A percentile compares a stretch with the other conserved stretches of the same genome.
Evolutionary conservation across 2,329 filamentous ascomycete genomes (phyloP).

Genomic region (Tolypocladium guangdongense): DNA sequence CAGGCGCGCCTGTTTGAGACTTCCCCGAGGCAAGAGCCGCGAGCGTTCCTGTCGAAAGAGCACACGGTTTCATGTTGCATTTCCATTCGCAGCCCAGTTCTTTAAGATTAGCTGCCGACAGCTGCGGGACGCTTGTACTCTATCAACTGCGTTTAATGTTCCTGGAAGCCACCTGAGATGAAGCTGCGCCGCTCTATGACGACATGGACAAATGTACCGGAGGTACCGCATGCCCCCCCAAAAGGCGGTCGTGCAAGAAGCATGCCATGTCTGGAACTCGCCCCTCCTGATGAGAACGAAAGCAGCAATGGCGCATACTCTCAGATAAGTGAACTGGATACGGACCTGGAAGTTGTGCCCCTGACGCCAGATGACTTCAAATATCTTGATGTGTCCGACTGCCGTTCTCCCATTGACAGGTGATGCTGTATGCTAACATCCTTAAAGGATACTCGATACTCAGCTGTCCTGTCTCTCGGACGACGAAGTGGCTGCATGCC

Average conservation of each 20-base stretch:
- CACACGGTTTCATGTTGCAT: neutral
- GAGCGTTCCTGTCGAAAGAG: too few species aligned
- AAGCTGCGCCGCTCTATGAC: neutral
- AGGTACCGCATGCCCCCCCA: neutral
- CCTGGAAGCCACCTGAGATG: neutral
- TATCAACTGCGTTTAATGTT: neutral
- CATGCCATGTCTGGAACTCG: neutral
- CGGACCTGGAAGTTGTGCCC: neutral
- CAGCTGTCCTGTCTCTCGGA: neutral
- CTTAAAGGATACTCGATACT: constrained; percentile 10
- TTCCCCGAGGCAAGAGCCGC: neutral
- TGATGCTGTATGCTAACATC: neutral
- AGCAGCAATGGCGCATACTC: too few species aligned
- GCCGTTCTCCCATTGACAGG: neutral
- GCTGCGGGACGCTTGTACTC: too few species aligned
- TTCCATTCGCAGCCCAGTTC: neutral
- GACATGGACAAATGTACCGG: too few species aligned
- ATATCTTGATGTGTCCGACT: constrained; percentile 7
- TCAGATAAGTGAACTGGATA: neutral
- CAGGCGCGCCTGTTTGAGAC: neutral
- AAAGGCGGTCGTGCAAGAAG: neutral
- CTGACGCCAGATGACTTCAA: constrained; percentile 8
- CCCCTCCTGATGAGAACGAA: neutral
- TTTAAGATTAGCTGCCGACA: neutral
- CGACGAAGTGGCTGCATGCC: neutral